These are phyloP conservation scores for Cladosporium sp. DNA, from an alignment of 2,329 filamentous ascomycete species.

Conservation along the genomic window DNA sequence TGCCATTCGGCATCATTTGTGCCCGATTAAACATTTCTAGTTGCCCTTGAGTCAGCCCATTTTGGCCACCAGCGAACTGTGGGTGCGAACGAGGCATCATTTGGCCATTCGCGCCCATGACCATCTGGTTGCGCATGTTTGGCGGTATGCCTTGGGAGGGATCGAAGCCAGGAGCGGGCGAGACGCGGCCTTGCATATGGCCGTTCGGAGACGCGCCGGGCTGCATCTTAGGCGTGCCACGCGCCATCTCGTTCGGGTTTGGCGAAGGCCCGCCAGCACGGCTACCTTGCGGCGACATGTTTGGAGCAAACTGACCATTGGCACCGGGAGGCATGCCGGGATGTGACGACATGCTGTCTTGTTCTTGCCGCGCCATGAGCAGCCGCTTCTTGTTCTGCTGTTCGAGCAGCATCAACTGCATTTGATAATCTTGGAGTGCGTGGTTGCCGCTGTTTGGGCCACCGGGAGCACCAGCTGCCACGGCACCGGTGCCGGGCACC, in stretches of 20 bases:
- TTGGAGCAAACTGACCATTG: slow-evolving; percentile 42
- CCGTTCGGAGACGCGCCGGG: slow-evolving; percentile 67
- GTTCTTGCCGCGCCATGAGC: slow-evolving; percentile 76
- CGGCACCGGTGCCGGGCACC: slow-evolving; percentile 25
- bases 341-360: slow-evolving; percentile 58
- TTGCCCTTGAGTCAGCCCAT: slow-evolving; percentile 49
- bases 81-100: slow-evolving; percentile 67
- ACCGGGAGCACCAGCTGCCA: slow-evolving; percentile 19
- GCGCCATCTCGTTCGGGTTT: slow-evolving; percentile 74
- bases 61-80: slow-evolving; percentile 35
- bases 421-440: slow-evolving; percentile 81
- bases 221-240: slow-evolving; percentile 69
- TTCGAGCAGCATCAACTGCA: slow-evolving; percentile 82
- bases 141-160: slow-evolving; percentile 20
- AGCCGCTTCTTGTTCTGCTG: slow-evolving; percentile 84
- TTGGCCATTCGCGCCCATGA: slow-evolving; percentile 50
- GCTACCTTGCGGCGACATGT: slow-evolving; percentile 67
- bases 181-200: slow-evolving; percentile 58
- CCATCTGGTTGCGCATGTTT: slow-evolving; percentile 29
- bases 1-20: slow-evolving; percentile 25
- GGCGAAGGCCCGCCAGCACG: slow-evolving; percentile 64
- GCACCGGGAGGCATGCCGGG: slow-evolving; percentile 40
- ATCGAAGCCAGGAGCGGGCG: slow-evolving; percentile 55
- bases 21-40: slow-evolving; percentile 37
- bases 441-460: slow-evolving; percentile 63